These are phyloP conservation scores for Kurtzmaniella fragi DNA, from an alignment of 805 yeast genomes.

Conservation along the genomic window DNA sequence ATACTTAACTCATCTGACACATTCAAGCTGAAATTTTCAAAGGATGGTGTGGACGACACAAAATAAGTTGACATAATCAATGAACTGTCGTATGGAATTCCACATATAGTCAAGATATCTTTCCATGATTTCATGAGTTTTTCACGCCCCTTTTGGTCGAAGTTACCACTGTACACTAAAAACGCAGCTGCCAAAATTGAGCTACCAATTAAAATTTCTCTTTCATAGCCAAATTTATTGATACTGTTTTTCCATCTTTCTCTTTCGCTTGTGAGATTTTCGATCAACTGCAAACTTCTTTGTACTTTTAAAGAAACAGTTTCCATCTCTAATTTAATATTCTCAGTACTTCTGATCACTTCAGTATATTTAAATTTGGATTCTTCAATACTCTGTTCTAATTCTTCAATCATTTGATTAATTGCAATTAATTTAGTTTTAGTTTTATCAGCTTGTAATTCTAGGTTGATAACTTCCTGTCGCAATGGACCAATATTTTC, in stretches of 20 bases:
- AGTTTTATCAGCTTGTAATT: constrained; percentile 55
- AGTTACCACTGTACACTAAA: constrained; percentile 54
- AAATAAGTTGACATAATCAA: constrained; percentile 32
- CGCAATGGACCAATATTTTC: constrained; percentile 71
- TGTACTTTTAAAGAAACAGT: constrained; percentile 54
- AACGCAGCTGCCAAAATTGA: constrained; percentile 60
- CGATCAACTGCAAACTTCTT: constrained; percentile 59
- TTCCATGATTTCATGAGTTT: constrained; percentile 32
- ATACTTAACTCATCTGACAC: constrained; percentile 48
- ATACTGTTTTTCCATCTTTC: constrained; percentile 67
- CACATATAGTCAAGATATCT: constrained; percentile 23
- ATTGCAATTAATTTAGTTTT: constrained; percentile 69
- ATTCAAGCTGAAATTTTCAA: constrained; percentile 21
- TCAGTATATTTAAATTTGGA: constrained; percentile 67
- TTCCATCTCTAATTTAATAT: constrained; percentile 65
- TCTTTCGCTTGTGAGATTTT: constrained; percentile 61
- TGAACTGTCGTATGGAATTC: constrained; percentile 35
- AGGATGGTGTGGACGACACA: constrained; percentile 9
- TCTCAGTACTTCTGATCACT: constrained; percentile 75
- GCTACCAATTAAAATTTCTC: constrained; percentile 56
- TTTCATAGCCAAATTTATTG: constrained; percentile 42
- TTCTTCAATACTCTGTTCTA: constrained; percentile 60
- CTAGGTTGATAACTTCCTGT: constrained; percentile 57
- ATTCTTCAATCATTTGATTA: constrained; percentile 73
- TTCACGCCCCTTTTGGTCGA: constrained; percentile 46